phyloP scores from a whole-genome alignment of 177 flowering plant genomes.

The Vitis hybrid region DNA sequence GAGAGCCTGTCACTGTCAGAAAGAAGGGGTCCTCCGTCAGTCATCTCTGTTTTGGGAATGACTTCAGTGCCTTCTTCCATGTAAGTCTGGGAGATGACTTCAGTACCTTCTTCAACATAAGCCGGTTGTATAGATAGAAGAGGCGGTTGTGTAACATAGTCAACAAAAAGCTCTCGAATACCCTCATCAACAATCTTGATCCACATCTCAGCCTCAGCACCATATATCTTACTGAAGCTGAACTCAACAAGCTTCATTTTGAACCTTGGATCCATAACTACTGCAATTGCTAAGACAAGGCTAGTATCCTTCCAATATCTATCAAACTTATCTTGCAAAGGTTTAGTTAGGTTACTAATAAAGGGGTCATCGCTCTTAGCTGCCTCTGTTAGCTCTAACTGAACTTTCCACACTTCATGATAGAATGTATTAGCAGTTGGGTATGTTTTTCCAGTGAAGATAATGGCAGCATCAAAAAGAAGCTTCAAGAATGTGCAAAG shows the following conservation, averaged over 20 bases:
- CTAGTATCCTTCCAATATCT: constrained; percentile 69
- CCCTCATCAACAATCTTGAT: constrained; percentile 59
- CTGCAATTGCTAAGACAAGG: constrained; percentile 70
- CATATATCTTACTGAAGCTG: constrained; percentile 64
- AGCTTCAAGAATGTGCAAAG: constrained; percentile 60
- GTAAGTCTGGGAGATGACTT: constrained; percentile 20
- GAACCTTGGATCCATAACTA: constrained; percentile 89
- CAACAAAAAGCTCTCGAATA: constrained; percentile 66
- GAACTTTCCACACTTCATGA: constrained; percentile 70
- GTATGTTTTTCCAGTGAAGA: constrained; percentile 34
- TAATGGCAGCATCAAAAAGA: constrained; percentile 61
- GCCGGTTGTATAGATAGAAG: constrained; percentile 26
- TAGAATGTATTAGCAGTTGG: constrained; percentile 66
- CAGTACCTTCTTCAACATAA: constrained; percentile 29
- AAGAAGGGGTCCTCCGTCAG: constrained; percentile 21
- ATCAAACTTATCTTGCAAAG: constrained; percentile 61
- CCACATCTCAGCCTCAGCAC: constrained; percentile 52
- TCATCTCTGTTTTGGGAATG: constrained; percentile 26
- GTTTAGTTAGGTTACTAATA: constrained; percentile 42
- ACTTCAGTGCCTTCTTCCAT: constrained; percentile 17
- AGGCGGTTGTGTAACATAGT: constrained; percentile 47
- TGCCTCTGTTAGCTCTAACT: constrained; percentile 57
- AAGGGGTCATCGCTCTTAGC: constrained; percentile 52
- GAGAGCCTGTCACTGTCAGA: constrained; percentile 45
- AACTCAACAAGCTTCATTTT: constrained; percentile 83